These are phyloP conservation scores for Acmispon strigosus DNA, from an alignment of 306 rosid species.

Conservation along the genomic window DNA sequence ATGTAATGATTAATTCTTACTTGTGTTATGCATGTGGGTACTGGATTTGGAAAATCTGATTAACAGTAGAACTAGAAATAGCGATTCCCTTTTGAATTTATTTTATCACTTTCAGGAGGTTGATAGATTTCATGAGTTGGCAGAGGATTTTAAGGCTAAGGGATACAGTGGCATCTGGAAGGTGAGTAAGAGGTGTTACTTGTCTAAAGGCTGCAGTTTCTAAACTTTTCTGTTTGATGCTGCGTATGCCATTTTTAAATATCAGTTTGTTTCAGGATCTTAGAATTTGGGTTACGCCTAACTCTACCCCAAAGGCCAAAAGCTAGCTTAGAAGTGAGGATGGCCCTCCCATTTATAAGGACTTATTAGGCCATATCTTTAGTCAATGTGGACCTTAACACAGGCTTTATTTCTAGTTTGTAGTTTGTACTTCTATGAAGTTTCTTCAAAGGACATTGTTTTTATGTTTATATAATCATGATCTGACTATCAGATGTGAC, in stretches of 20 bases:
- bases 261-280: background rate
- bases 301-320: too few species aligned
- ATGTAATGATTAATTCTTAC: background rate
- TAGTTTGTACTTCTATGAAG: background rate
- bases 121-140: conserved; percentile 72
- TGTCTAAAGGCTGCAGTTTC: conserved; percentile 4
- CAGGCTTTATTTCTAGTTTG: conserved; percentile 7
- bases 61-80: background rate
- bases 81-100: conserved; percentile 10
- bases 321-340: too few species aligned
- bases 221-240: background rate
- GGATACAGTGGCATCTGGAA: conserved; percentile 88
- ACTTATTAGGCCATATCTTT: too few species aligned
- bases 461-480: background rate
- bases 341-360: too few species aligned
- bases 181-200: conserved; percentile 41
- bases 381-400: too few species aligned
- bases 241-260: conserved; percentile 1
- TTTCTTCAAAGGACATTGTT: background rate
- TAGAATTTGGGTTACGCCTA: too few species aligned
- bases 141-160: conserved; percentile 54
- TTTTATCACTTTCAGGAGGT: conserved; percentile 64
- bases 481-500: conserved; percentile 1
- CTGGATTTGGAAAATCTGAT: background rate
- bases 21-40: background rate